Conservation (phyloP, 2,329 filamentous ascomycete genomes). For the Colletotrichum camelliae region DNA sequence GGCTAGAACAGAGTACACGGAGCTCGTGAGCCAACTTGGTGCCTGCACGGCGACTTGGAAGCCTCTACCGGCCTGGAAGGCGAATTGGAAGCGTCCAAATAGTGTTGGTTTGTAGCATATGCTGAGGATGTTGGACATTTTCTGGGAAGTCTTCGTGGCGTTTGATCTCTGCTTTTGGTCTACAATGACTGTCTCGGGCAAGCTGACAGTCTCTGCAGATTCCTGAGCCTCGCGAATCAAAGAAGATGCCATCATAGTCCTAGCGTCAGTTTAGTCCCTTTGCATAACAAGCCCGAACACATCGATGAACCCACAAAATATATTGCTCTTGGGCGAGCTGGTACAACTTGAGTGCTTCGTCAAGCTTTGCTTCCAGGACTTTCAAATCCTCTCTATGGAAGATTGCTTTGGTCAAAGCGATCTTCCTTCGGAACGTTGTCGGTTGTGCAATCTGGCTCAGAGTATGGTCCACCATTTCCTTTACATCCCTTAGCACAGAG, state of each 20-base stretch:
- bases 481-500: accelerated
- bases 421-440: neutral
- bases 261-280: too few relatives aligned
- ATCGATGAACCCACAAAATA: too few relatives aligned
- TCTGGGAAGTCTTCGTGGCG: too few relatives aligned
- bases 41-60: neutral
- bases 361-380: neutral
- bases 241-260: too few relatives aligned
- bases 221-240: too few relatives aligned
- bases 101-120: neutral
- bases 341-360: neutral
- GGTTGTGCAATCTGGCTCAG: neutral
- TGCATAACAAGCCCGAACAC: too few relatives aligned
- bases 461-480: neutral
- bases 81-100: neutral
- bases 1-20: neutral
- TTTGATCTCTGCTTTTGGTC: too few relatives aligned
- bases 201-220: too few relatives aligned
- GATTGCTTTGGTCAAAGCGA: neutral
- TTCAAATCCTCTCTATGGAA: neutral
- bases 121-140: neutral
- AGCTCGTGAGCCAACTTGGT: neutral
- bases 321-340: neutral
- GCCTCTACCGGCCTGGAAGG: neutral
- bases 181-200: too few relatives aligned